Evolutionary conservation across 805 yeast species (phyloP), one percentile per base, ranked within the genome.

Genomic region (Blastobotrys muscicola): DNA sequence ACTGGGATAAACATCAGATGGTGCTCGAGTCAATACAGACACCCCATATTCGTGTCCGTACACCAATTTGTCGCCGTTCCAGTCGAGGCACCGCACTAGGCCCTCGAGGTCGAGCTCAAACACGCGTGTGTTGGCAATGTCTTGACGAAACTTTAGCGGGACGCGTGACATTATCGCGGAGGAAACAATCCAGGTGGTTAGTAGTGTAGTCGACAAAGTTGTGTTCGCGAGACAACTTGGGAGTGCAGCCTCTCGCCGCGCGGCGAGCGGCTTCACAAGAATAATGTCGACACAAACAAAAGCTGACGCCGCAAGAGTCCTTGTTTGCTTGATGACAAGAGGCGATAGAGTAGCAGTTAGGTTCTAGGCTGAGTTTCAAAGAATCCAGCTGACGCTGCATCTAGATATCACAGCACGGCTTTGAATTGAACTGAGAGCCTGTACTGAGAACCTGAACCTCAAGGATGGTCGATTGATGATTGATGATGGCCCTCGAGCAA

Each of bases 1-100:
- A 5, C 26, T 20, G 13, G 31, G 33, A 11, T 12, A n/a, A 26
- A 14, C 31, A 10, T 14, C 29, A 3, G 40, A 23, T 8, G 14
- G 32, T 23, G 20, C 8, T 20, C 40, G 11, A 5, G 30, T 20
- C 12, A 38, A 14, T 6, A 38, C 5, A 10, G 47, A 37, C 3
- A 48, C 47, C 4, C 55, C 55, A 1, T 44, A 38, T n/a, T 42
- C 42, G 32, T 51, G 51, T 13, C 53, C 55, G 20, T 43, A 41
- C 7, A 41, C 51, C 14, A 52, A n/a, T 8, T 46, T 33, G 6
- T 37, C 37, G 10, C 37, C 43, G 31, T 37, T 33, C 55, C 55
- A 52, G 33, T 44, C 49, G 15, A 52, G 23, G 31, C 49, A 44
- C 15, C 36, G 30, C 9, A 33, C 47, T 5, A 6, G 11, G 11